Percentiles rank a stretch among this genome's conserved stretches.
phyloP scores from a whole-genome alignment of 345 rosid species.

The Gossypium ekmanianum region DNA sequence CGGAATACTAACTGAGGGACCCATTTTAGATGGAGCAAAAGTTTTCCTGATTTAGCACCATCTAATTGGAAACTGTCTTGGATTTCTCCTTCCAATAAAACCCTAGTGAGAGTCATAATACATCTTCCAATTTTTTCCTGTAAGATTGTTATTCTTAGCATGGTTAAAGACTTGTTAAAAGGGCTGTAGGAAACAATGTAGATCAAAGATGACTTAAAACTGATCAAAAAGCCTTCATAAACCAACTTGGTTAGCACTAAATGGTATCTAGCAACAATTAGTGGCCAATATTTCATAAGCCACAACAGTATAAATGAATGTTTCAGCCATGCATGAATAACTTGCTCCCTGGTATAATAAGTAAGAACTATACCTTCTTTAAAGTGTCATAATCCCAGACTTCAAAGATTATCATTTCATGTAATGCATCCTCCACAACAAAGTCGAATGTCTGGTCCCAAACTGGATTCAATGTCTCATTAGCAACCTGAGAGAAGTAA shows the following conservation, averaged over 20 bases:
- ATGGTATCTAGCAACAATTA: not conserved
- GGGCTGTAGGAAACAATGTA: not conserved
- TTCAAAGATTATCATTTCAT: constrained; percentile 70
- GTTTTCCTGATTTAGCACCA: constrained; percentile 65
- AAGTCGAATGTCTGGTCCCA: constrained; percentile 97
- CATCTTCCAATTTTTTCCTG: constrained; percentile 82
- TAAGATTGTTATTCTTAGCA: constrained; percentile 7
- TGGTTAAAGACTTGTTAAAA: not conserved
- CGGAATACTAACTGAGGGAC: constrained; percentile 60
- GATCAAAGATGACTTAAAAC: not conserved
- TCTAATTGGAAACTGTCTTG: constrained; percentile 54
- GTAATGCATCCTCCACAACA: constrained; percentile 90
- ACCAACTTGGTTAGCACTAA: not conserved
- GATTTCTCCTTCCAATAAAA: constrained; percentile 67
- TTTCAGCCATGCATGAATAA: not conserved
- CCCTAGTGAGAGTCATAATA: constrained; percentile 82
- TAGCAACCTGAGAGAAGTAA: constrained; percentile 49
- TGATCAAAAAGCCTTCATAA: not conserved
- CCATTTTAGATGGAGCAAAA: constrained; percentile 72
- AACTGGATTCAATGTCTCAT: constrained; percentile 71
- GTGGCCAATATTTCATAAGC: too few species aligned
- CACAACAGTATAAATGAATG: not conserved
- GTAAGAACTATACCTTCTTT: constrained; percentile 48
- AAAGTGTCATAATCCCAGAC: constrained; percentile 86
- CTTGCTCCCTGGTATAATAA: not conserved